These are phyloP conservation scores for Pseudogymnoascus sp. DNA, from an alignment of 2,329 filamentous ascomycete genomes.

Conservation along the genomic window DNA sequence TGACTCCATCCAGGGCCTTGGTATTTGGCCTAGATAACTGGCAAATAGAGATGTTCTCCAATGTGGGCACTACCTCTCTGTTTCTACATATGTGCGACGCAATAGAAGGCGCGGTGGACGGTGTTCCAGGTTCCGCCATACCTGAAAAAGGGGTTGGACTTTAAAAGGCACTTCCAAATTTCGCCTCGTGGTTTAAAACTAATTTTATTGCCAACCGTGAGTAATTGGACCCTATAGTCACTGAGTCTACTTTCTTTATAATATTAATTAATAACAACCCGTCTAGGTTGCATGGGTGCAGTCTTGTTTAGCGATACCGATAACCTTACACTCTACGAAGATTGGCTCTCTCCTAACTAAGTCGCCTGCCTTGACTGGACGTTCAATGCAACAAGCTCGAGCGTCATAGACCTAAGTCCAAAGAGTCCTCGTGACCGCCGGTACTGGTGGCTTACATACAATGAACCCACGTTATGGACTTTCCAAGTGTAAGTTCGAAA, in stretches of 20 bases:
- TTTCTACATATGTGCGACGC: background rate
- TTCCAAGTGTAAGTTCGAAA: background rate
- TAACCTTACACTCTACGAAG: background rate
- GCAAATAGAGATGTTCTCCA: background rate
- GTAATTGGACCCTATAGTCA: background rate
- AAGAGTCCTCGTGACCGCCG: background rate
- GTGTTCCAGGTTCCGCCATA: background rate
- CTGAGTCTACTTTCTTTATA: background rate
- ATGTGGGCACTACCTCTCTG: background rate
- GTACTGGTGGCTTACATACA: background rate
- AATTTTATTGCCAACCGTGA: background rate
- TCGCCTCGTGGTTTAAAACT: background rate
- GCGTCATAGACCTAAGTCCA: background rate
- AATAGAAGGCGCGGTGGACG: background rate
- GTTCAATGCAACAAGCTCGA: background rate
- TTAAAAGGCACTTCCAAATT: background rate
- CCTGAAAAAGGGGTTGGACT: background rate
- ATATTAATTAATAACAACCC: background rate
- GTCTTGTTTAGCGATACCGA: background rate
- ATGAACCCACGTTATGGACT: background rate
- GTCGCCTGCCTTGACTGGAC: background rate
- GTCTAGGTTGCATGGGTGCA: background rate
- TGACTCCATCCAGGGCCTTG: background rate
- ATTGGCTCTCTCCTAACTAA: background rate
- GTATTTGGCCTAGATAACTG: background rate